Percentiles rank a stretch among this genome's conserved stretches.
phyloP scores from a whole-genome alignment of 1,284 basidiomycete species.

The Phenoliferia sp. region DNA sequence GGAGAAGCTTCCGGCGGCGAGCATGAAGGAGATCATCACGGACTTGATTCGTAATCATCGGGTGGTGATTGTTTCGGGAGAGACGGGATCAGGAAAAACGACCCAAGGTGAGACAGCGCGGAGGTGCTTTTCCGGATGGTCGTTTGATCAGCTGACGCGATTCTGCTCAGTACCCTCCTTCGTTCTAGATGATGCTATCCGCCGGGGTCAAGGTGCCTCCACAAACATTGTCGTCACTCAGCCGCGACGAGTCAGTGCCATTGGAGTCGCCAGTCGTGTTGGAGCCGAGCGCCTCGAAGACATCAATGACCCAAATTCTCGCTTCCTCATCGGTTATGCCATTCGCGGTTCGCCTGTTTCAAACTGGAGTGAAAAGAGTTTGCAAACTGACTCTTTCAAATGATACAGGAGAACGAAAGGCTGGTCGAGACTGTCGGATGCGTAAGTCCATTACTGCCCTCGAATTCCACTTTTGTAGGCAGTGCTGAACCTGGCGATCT shows the following conservation, averaged over 20 bases:
- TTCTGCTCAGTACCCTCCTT: constrained; percentile 27
- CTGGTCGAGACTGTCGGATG: constrained; percentile 62
- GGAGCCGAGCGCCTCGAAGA: constrained; percentile 79
- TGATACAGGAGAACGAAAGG: constrained; percentile 72
- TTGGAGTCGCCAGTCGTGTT: constrained; percentile 83
- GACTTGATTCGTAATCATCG: constrained; percentile 56
- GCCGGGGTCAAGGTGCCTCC: constrained; percentile 56
- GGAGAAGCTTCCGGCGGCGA: constrained; percentile 68
- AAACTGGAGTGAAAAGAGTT: constrained; percentile 61
- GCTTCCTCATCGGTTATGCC: constrained; percentile 75
- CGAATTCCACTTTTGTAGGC: no score
- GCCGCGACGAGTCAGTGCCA: constrained; percentile 81
- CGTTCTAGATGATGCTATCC: constrained; percentile 65
- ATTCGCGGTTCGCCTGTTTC: no score
- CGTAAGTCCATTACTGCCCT: no score
- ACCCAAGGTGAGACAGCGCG: constrained; percentile 64
- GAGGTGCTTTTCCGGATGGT: neutral
- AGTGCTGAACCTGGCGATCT: no score
- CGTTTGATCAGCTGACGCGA: neutral
- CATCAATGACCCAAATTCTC: constrained; percentile 42
- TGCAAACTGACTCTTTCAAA: constrained; percentile 45
- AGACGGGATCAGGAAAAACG: constrained; percentile 84
- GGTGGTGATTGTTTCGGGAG: constrained; percentile 76
- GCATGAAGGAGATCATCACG: constrained; percentile 61
- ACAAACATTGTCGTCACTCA: constrained; percentile 84